These are phyloP conservation scores for Aspergillus sp. DNA, from an alignment of 2,329 filamentous ascomycete genomes.

Conservation along the genomic window DNA sequence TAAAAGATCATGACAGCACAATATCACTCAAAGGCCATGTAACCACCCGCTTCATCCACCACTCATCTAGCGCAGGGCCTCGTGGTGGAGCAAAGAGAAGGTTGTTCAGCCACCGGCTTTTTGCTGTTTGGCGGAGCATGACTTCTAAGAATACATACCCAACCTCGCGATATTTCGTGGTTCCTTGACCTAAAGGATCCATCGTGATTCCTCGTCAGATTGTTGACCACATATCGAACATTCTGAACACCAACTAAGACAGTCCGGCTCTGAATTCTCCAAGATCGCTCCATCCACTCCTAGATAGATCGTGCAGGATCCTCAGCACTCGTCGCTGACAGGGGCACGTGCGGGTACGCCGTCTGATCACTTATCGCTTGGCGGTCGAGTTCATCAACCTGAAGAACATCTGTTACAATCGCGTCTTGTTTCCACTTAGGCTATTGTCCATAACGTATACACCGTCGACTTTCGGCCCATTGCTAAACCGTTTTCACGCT, in stretches of 20 bases:
- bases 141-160: slow-evolving; percentile 16
- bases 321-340: slow-evolving; percentile 11
- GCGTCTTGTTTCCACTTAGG: not conserved
- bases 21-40: not conserved
- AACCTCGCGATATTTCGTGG: slow-evolving; percentile 24
- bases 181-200: not conserved
- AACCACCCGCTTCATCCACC: not conserved
- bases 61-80: slow-evolving; percentile 10
- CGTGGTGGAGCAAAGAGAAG: slow-evolving; percentile 24
- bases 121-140: slow-evolving; percentile 11
- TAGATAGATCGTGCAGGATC: slow-evolving; percentile 8
- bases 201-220: slow-evolving; percentile 2
- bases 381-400: slow-evolving; percentile 19
- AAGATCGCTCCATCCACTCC: slow-evolving; percentile 4
- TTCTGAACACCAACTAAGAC: not conserved
- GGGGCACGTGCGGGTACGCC: slow-evolving; percentile 23
- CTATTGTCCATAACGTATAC: not conserved
- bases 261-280: not conserved
- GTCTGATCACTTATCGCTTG: slow-evolving; percentile 21
- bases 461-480: not conserved
- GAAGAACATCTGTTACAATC: slow-evolving; percentile 12
- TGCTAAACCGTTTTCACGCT: not conserved
- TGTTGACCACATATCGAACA: slow-evolving; percentile 6
- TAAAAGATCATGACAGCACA: not conserved
- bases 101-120: slow-evolving; percentile 41